A percentile compares a stretch with the other conserved stretches of the same genome.
Evolutionary conservation across 768 basidiomycete species (phyloP).

Genomic region (Rhizopogon rudus): DNA sequence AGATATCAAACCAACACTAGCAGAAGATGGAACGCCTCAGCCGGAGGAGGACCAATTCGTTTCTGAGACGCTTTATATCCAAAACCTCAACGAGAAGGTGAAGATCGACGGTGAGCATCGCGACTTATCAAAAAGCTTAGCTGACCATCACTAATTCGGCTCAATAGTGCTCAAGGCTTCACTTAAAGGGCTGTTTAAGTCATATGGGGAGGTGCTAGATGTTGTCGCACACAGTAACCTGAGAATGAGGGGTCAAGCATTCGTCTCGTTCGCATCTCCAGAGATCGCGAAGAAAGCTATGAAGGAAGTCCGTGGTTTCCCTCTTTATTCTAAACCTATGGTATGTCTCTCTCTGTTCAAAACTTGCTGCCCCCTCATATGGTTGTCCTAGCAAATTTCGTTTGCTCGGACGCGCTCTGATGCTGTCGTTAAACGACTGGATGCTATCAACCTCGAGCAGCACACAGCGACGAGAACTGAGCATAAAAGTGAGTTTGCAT

Average conservation of each 20-base stretch:
- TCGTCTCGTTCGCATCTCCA: constrained; percentile 83
- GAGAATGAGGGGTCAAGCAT: constrained; percentile 98
- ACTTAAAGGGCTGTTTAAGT: constrained; percentile 83
- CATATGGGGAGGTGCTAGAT: constrained; percentile 89
- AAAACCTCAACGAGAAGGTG: constrained; percentile 94
- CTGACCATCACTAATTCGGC: constrained; percentile 5
- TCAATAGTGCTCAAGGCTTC: constrained; percentile 80
- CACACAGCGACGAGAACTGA: constrained; percentile 74
- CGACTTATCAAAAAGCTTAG: not conserved
- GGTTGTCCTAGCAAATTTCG: constrained; percentile 74
- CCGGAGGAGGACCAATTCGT: constrained; percentile 38
- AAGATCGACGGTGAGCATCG: constrained; percentile 59
- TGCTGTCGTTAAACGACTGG: constrained; percentile 76
- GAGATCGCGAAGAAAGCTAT: constrained; percentile 84
- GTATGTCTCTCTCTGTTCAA: constrained; percentile 35
- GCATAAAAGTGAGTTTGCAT: constrained; percentile 68
- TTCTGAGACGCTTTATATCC: constrained; percentile 90
- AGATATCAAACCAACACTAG: constrained; percentile 14
- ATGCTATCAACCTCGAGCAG: constrained; percentile 59
- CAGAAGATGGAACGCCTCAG: constrained; percentile 11
- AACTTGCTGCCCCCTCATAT: constrained; percentile 1
- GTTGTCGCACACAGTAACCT: constrained; percentile 95
- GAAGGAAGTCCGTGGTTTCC: constrained; percentile 92
- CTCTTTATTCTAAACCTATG: constrained; percentile 96
- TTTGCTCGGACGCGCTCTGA: constrained; percentile 90